Evolutionary conservation across 2,329 filamentous ascomycete genomes (phyloP).

Genomic region (Penicillium sp.): DNA sequence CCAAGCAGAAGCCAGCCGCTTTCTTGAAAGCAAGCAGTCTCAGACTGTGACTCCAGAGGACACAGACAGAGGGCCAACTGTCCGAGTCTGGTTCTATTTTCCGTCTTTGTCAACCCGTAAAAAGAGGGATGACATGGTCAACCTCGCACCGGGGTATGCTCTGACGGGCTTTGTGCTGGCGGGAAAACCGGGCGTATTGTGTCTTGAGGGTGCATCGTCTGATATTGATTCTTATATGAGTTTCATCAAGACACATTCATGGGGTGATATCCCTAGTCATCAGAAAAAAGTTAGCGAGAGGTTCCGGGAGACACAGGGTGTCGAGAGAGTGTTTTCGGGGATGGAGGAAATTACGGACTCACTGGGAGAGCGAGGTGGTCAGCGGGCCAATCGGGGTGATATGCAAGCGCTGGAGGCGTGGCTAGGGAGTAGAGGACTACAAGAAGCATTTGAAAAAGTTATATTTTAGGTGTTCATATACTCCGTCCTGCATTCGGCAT

Average conservation of each 20-base stretch:
- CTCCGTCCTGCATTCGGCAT: neutral
- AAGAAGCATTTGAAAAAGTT: slow-evolving; percentile 33
- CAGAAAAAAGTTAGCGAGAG: slow-evolving; percentile 63
- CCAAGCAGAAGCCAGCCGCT: slow-evolving; percentile 35
- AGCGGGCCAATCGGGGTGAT: slow-evolving; percentile 35
- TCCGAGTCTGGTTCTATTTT: slow-evolving; percentile 63
- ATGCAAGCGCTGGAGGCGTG: slow-evolving; percentile 37
- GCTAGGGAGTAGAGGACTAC: slow-evolving; percentile 26
- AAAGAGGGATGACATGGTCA: slow-evolving; percentile 58
- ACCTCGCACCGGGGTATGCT: slow-evolving; percentile 51
- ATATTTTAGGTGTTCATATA: slow-evolving; percentile 25
- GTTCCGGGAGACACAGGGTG: slow-evolving; percentile 43
- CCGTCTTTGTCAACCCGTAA: slow-evolving; percentile 59
- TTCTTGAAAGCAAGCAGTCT: slow-evolving; percentile 26
- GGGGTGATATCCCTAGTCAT: slow-evolving; percentile 61
- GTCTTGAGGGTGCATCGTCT: slow-evolving; percentile 39
- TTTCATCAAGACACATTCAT: slow-evolving; percentile 62
- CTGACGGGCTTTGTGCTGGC: slow-evolving; percentile 61
- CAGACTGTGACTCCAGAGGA: neutral
- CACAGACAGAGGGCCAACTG: slow-evolving; percentile 29
- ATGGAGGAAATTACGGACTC: slow-evolving; percentile 38
- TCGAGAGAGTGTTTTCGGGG: slow-evolving; percentile 27
- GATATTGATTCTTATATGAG: slow-evolving; percentile 60
- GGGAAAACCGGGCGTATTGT: slow-evolving; percentile 55
- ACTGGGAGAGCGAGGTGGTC: slow-evolving; percentile 32